Evolutionary conservation across 768 basidiomycete genomes (phyloP).

Genomic region (Scleroderma bovista): DNA sequence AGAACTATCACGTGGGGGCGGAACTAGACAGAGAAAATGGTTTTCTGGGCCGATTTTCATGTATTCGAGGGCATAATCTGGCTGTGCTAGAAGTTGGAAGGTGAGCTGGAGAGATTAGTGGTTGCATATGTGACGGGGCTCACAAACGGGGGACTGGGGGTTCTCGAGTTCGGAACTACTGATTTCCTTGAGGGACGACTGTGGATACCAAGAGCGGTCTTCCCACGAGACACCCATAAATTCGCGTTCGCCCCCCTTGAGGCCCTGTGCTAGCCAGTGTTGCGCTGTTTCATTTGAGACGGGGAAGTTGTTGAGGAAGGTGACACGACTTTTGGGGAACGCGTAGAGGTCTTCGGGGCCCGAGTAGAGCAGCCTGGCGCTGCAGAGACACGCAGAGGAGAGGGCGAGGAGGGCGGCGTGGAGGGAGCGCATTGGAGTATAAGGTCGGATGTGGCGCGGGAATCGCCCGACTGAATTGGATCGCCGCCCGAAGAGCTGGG

Average conservation of each 20-base stretch:
- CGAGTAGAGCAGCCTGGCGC: slow-evolving; percentile 48
- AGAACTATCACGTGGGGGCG: slow-evolving; percentile 49
- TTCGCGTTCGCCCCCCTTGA: slow-evolving; percentile 69
- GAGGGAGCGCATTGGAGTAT: slow-evolving; percentile 11
- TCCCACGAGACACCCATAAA: slow-evolving; percentile 65
- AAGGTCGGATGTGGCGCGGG: slow-evolving; percentile 15
- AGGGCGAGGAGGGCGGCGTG: slow-evolving; percentile 12
- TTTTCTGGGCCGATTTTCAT: slow-evolving; percentile 69
- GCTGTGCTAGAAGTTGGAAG: slow-evolving; percentile 15
- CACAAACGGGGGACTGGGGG: slow-evolving; percentile 29
- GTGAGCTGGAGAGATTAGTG: slow-evolving; percentile 14
- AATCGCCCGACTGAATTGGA: slow-evolving; percentile 17
- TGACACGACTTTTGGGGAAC: slow-evolving; percentile 76
- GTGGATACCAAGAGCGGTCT: slow-evolving; percentile 34
- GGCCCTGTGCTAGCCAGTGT: slow-evolving; percentile 67
- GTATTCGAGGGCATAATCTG: slow-evolving; percentile 55
- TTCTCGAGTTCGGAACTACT: slow-evolving; percentile 44
- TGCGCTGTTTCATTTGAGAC: slow-evolving; percentile 67
- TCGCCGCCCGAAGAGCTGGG: slow-evolving; percentile 32
- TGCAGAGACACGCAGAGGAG: slow-evolving; percentile 8
- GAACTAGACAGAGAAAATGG: slow-evolving; percentile 76
- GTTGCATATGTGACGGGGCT: slow-evolving; percentile 26
- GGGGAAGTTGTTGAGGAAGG: slow-evolving; percentile 76
- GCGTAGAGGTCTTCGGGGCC: slow-evolving; percentile 77
- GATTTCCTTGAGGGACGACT: slow-evolving; percentile 50